Conservation (phyloP, 2,329 filamentous ascomycete species). For the Phialemonium atrogriseum region DNA sequence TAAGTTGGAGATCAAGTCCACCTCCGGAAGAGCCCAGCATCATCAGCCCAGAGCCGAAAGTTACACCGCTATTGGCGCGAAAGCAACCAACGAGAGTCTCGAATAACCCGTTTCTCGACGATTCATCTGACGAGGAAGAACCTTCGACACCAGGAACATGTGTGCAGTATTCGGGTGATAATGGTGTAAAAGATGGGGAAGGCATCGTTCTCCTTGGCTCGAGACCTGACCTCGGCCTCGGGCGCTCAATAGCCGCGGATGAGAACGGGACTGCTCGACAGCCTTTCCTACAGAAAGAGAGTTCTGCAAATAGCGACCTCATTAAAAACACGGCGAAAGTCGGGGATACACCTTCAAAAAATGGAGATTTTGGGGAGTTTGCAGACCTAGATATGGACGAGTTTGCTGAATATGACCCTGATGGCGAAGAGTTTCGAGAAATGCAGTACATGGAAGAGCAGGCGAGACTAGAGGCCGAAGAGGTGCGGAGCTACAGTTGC, state of each 20-base stretch:
- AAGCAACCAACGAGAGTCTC: constrained; percentile 2
- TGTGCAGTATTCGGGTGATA: constrained; percentile 4
- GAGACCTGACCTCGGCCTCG: not conserved
- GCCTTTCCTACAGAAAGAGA: too few relatives aligned
- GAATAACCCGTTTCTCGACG: constrained; percentile 58
- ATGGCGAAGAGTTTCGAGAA: constrained; percentile 58
- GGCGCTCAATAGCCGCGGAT: too few relatives aligned
- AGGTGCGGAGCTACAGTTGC: constrained; percentile 32
- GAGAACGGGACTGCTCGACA: too few relatives aligned
- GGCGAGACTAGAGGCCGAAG: constrained; percentile 54
- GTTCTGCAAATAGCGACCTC: too few relatives aligned
- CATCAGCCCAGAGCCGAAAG: constrained; percentile 9
- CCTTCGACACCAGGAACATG: too few relatives aligned
- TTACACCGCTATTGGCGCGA: constrained; percentile 1
- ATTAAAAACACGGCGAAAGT: too few relatives aligned
- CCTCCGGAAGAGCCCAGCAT: constrained; percentile 10
- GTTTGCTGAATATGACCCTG: constrained; percentile 37
- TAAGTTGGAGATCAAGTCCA: too few relatives aligned
- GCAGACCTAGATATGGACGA: constrained; percentile 45
- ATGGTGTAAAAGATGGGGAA: constrained; percentile 1
- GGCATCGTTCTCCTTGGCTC: not conserved
- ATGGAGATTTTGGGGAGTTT: constrained; percentile 28
- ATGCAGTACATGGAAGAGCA: constrained; percentile 71
- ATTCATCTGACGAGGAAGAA: constrained; percentile 52
- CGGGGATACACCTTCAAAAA: constrained; percentile 27